Percentiles rank a stretch among this genome's conserved stretches.
These are phyloP conservation scores for Graphilbum sp. DNA, from an alignment of 2,329 filamentous ascomycete genomes.

Conservation along the genomic window DNA sequence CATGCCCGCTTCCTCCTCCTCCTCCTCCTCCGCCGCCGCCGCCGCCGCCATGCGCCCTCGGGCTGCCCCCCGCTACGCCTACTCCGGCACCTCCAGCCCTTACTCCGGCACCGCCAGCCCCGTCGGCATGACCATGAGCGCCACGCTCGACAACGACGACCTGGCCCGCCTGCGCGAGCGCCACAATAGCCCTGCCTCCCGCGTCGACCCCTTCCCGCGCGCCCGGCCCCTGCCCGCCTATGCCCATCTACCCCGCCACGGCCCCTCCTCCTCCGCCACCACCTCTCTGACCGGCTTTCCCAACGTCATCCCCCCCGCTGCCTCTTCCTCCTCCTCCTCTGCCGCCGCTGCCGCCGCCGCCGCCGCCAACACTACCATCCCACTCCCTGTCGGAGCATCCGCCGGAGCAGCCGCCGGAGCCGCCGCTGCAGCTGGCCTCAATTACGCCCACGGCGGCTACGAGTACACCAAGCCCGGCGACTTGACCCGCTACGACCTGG, in stretches of 20 bases:
- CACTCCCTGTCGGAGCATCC: too few species aligned
- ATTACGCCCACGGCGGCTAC: slow-evolving; percentile 43
- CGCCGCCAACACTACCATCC: too few species aligned
- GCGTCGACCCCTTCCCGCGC: slow-evolving; percentile 21
- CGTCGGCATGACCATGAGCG: slow-evolving; percentile 25
- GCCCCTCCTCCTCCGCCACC: slow-evolving; percentile 14
- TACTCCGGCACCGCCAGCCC: background rate
- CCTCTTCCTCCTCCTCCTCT: too few species aligned
- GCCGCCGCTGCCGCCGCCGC: too few species aligned
- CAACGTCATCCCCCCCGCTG: slow-evolving; percentile 1
- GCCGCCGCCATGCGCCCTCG: slow-evolving; percentile 30
- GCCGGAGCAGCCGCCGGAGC: too few species aligned
- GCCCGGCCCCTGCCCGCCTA: slow-evolving; percentile 29
- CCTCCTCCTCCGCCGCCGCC: slow-evolving; percentile 40
- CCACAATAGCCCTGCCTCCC: slow-evolving; percentile 21
- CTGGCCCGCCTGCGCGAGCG: slow-evolving; percentile 31
- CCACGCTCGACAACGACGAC: slow-evolving; percentile 34
- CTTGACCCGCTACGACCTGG: slow-evolving; percentile 43
- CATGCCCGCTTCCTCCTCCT: too few species aligned
- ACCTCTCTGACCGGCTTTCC: background rate
- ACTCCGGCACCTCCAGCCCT: slow-evolving; percentile 17
- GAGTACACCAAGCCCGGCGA: slow-evolving; percentile 49
- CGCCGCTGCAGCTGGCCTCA: slow-evolving; percentile 14
- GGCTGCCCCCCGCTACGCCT: slow-evolving; percentile 22
- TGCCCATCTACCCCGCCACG: slow-evolving; percentile 25